These are phyloP conservation scores for Monosporozyma aquatica DNA, from an alignment of 805 yeast species.

Conservation along the genomic window DNA sequence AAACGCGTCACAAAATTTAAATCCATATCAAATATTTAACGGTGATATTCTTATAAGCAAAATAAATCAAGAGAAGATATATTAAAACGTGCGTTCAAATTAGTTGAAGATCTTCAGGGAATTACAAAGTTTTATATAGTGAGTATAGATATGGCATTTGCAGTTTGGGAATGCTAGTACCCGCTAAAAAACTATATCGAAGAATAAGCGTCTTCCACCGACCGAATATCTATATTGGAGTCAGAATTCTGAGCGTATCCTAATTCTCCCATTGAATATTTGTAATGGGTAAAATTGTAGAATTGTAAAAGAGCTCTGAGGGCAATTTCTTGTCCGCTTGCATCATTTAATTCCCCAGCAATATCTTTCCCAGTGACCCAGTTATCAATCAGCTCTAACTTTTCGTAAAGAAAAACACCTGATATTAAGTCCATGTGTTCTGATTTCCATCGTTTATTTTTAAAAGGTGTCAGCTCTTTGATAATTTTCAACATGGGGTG, in stretches of 20 bases:
- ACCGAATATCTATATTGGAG: slow-evolving; percentile 1
- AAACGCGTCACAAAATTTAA: neutral
- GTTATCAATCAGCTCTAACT: slow-evolving; percentile 64
- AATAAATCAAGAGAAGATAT: too few species aligned
- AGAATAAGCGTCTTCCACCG: slow-evolving; percentile 1
- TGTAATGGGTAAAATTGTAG: slow-evolving; percentile 57
- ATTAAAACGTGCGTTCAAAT: too few species aligned
- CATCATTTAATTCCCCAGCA: slow-evolving; percentile 62
- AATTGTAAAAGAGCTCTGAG: slow-evolving; percentile 68
- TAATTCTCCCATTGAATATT: slow-evolving; percentile 41
- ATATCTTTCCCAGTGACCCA: slow-evolving; percentile 84
- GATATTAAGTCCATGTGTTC: slow-evolving; percentile 90
- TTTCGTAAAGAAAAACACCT: slow-evolving; percentile 69
- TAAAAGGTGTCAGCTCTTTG: slow-evolving; percentile 77
- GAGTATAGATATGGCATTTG: too few species aligned
- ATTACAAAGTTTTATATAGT: too few species aligned
- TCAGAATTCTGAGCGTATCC: slow-evolving; percentile 36
- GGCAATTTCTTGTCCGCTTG: slow-evolving; percentile 80
- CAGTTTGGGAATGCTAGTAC: too few species aligned
- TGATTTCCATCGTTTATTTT: slow-evolving; percentile 90
- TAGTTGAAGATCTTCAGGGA: too few species aligned
- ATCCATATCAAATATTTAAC: too few species aligned
- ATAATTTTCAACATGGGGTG: slow-evolving; percentile 63
- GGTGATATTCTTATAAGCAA: too few species aligned
- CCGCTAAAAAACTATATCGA: neutral